phyloP scores from a whole-genome alignment of 345 rosid species.

The Leavenworthia alabamica region DNA sequence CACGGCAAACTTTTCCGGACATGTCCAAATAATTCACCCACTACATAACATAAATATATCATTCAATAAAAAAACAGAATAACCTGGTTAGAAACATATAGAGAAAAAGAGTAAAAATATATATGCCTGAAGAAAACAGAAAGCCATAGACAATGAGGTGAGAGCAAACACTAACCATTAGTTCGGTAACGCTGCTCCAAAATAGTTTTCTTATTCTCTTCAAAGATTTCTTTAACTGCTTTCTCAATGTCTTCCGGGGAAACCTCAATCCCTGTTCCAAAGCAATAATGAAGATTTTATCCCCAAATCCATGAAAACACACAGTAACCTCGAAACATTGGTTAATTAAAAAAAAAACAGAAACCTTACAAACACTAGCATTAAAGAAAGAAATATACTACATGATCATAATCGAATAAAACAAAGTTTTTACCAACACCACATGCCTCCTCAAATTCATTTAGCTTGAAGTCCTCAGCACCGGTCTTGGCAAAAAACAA shows the following conservation, averaged over 20 bases:
- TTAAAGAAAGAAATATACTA: not conserved
- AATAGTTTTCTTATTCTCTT: constrained; percentile 50
- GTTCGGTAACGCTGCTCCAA: constrained; percentile 75
- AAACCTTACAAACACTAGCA: not conserved
- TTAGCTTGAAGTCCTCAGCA: constrained; percentile 49
- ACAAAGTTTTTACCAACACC: constrained; percentile 61
- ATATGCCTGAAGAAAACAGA: not conserved
- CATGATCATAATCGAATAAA: not conserved
- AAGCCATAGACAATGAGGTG: not conserved
- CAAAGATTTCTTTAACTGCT: constrained; percentile 56
- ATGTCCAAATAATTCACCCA: constrained; percentile 62
- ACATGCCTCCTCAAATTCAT: constrained; percentile 83
- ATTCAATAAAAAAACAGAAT: constrained; percentile 13
- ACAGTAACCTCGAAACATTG: not conserved
- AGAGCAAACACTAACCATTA: constrained; percentile 54
- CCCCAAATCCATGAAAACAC: constrained; percentile 13
- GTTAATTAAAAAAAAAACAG: not conserved
- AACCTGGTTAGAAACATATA: not conserved
- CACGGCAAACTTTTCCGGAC: constrained; percentile 79
- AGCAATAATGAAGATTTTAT: constrained; percentile 14
- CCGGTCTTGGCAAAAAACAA: constrained; percentile 47
- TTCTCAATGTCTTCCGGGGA: constrained; percentile 58
- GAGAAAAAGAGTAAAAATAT: not conserved
- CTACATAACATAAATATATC: constrained; percentile 30
- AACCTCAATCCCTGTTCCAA: constrained; percentile 73